Conservation (phyloP, 805 yeast species). For the Zygosaccharomyces pseudorouxii region DNA sequence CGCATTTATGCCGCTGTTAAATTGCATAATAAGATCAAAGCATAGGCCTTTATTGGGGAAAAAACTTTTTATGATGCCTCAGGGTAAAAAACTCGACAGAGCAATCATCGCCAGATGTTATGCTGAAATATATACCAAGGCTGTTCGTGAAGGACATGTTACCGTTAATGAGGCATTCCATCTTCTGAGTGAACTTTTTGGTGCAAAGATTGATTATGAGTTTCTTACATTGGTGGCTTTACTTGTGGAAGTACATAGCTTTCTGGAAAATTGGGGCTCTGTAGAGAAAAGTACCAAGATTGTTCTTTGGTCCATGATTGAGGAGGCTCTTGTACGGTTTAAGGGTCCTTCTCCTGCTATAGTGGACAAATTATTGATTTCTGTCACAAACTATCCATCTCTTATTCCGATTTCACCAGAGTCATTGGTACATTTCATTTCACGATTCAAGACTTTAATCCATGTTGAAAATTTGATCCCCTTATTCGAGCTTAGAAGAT, state of each 20-base stretch:
- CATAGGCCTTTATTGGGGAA: conserved; percentile 1
- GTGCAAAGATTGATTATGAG: not conserved
- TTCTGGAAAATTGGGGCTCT: not conserved
- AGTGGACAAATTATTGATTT: not conserved
- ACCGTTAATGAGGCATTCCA: not conserved
- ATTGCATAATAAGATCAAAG: conserved; percentile 3
- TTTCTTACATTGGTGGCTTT: not conserved
- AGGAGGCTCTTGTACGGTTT: not conserved
- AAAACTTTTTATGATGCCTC: conserved; percentile 1
- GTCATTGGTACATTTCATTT: conserved; percentile 5
- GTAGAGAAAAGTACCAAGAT: not conserved
- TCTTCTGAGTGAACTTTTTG: not conserved
- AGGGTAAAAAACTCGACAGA: not conserved
- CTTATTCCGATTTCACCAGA: conserved; percentile 4
- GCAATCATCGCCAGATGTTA: not conserved
- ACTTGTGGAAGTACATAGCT: not conserved
- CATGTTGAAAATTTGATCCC: not conserved
- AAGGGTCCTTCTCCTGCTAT: not conserved
- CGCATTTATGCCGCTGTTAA: conserved; percentile 1
- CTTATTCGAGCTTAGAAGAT: not conserved
- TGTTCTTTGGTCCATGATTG: conserved; percentile 6
- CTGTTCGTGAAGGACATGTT: not conserved
- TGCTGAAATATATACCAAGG: not conserved
- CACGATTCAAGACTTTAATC: not conserved
- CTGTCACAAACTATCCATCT: not conserved